Evolutionary conservation across 2,329 filamentous ascomycete genomes (phyloP).

Genomic region (Calonectria ilicicola): DNA sequence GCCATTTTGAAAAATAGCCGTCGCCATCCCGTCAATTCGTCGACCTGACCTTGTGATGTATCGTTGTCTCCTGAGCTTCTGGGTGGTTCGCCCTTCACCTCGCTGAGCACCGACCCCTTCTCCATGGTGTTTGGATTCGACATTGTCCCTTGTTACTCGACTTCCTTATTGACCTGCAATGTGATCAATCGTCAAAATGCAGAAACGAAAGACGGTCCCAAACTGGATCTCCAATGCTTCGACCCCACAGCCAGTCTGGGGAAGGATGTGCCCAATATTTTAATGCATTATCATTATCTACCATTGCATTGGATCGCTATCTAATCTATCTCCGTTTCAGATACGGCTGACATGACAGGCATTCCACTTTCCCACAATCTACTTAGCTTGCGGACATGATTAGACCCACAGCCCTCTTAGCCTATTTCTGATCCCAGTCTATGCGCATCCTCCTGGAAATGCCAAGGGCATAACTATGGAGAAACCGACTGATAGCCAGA

Average conservation of each 20-base stretch:
- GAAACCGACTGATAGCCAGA: conserved; percentile 2
- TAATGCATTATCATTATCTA: conserved; percentile 13
- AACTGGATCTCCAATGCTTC: background rate
- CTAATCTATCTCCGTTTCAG: conserved; percentile 16
- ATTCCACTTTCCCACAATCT: background rate
- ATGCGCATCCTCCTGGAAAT: background rate
- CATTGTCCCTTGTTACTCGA: background rate
- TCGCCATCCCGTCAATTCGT: conserved; percentile 9
- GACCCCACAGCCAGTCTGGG: conserved; percentile 1
- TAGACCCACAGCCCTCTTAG: background rate
- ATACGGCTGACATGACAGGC: background rate
- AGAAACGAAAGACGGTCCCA: background rate
- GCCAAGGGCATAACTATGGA: background rate
- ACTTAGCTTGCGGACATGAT: background rate
- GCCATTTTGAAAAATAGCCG: background rate
- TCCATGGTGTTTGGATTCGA: conserved; percentile 8
- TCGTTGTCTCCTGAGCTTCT: conserved; percentile 16
- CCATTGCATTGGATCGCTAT: conserved; percentile 15
- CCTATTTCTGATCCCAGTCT: background rate
- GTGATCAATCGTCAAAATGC: background rate
- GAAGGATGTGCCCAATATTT: conserved; percentile 22
- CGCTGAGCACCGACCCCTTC: background rate
- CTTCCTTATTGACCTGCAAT: background rate
- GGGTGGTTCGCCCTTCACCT: conserved; percentile 6
- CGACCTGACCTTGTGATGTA: conserved; percentile 15